Conservation (phyloP, 352 stramenopile species). For the Globisporangium canariense region DNA sequence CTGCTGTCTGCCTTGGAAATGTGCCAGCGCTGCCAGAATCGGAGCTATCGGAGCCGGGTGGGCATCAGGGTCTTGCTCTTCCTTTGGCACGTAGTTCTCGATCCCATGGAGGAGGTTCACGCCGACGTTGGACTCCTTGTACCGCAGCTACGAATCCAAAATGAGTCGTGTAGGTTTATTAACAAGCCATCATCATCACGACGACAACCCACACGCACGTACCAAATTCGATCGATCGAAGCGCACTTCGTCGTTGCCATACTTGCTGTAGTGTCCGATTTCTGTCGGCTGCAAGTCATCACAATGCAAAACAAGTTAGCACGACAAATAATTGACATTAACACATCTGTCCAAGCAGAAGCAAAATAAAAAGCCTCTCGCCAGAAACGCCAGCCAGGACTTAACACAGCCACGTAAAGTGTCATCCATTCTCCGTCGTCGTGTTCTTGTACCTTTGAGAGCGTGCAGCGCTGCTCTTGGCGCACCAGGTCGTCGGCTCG, state of each 20-base stretch:
- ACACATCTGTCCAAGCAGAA: background rate
- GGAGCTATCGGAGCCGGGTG: conserved; percentile 48
- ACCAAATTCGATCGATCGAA: conserved; percentile 74
- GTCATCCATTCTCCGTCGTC: background rate
- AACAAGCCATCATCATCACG: background rate
- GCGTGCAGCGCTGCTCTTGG: conserved; percentile 17
- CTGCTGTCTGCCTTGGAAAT: conserved; percentile 28
- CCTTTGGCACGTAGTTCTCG: conserved; percentile 45
- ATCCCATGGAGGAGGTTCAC: conserved; percentile 59
- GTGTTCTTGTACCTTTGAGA: conserved; percentile 17
- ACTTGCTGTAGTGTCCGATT: conserved; percentile 68
- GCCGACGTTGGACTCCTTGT: conserved; percentile 37
- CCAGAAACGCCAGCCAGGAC: conserved; percentile 1
- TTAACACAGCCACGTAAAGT: background rate
- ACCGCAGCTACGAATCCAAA: conserved; percentile 21
- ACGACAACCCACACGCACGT: background rate
- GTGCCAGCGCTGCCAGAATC: conserved; percentile 38
- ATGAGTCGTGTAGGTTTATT: background rate
- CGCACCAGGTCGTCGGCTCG: conserved; percentile 26
- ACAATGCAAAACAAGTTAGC: background rate
- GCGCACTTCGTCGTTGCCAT: conserved; percentile 28
- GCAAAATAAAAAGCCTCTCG: conserved; percentile 6
- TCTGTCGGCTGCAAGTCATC: conserved; percentile 40
- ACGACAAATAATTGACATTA: background rate
- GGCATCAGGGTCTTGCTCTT: conserved; percentile 39